Conservation (phyloP, 169 alveolate species). For the Plasmodium relictum region DNA sequence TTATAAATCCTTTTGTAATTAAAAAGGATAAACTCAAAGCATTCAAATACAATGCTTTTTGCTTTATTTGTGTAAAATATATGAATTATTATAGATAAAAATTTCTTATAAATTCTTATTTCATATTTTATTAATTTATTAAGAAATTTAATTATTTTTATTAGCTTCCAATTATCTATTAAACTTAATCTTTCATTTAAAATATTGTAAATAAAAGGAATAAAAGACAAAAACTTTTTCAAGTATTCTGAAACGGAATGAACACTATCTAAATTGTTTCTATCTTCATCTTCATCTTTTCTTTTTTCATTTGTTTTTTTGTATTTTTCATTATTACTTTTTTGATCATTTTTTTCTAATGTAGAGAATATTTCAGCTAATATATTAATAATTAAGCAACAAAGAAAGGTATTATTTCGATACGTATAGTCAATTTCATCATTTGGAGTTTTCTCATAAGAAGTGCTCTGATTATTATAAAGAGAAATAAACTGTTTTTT, state of each 20-base stretch:
- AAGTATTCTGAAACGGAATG: not conserved
- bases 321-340: not conserved
- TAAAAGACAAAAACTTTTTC: conserved; percentile 34
- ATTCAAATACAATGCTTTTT: conserved; percentile 41
- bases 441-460: conserved; percentile 10
- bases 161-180: conserved; percentile 57
- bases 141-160: conserved; percentile 39
- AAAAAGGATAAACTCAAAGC: conserved; percentile 43
- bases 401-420: conserved; percentile 27
- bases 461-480: conserved; percentile 25
- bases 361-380: conserved; percentile 49
- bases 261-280: not conserved
- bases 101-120: conserved; percentile 42
- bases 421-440: conserved; percentile 7
- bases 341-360: not conserved
- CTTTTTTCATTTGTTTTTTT: not conserved
- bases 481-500: conserved; percentile 28
- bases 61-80: conserved; percentile 54
- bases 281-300: not conserved
- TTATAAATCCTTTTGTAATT: conserved; percentile 21
- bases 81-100: conserved; percentile 49
- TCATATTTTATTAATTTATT: conserved; percentile 44
- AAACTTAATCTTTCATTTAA: conserved; percentile 32
- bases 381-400: conserved; percentile 48
- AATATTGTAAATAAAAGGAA: conserved; percentile 44